Base-by-base conservation (phyloP, 2,329 filamentous ascomycete genomes). In the Monilinia aucupariae region DNA sequence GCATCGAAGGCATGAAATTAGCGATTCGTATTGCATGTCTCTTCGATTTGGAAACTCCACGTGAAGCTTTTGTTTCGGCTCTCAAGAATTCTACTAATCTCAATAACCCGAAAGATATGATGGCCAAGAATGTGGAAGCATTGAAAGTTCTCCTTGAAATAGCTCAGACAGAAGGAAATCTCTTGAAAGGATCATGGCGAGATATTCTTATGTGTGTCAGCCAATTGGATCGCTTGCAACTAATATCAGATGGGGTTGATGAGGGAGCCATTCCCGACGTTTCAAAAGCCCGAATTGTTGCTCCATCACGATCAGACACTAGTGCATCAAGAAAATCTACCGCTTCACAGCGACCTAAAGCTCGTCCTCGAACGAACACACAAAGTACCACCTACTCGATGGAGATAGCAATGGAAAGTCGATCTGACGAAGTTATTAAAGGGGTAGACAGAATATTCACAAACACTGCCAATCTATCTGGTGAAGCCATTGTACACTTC, bases 401-500 rank as follows among this genome's bases (percentile, higher is more conserved):
- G 48, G 92, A 96, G 67, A 91, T 97, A 68, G 96, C 93, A 0
- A 85, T 93, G 64, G 93, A 97, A 75, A 93, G 90, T 72, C 87
- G 92, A 55, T 97, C 93, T 0, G 91, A 96, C 64, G 92, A 97
- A 67, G 92, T 97, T 70, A 86, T 97, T 69, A 91, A 92, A 70
- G 88, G 89, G 32, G 92, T 99, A 4, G 96, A 99, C 75, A 85
- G 91, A 47, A 97, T 99, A 71, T 99, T 99, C 73, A 96, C 92
- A 54, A 96, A 96, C 73, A 97, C 94, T 0, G 93, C 92, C 10
- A 92, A 96, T 70, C 82, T 99, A 2, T 92, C 90, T 5, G 92
- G 92, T 64, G 92, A 97, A 68, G 92, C 93, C 3, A 99, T 99
- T 71, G 90, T 97, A 1, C 88, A 96, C 74, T 99, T 99, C 74